Conservation (phyloP, 73 alveolate genomes). For the Tetrahymena malaccensis region DNA sequence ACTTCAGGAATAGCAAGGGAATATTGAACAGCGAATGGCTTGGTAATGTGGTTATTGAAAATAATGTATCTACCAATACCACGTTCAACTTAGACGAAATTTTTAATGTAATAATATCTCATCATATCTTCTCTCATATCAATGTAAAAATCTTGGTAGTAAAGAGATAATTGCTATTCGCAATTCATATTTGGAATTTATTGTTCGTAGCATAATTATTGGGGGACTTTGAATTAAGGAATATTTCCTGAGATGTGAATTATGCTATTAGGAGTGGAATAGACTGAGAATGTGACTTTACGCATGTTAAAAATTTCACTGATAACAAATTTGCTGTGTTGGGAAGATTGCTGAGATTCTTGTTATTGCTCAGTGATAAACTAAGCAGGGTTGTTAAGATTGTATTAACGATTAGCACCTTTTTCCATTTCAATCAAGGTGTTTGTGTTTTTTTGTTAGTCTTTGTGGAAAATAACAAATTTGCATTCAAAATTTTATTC, state of each 20-base stretch:
- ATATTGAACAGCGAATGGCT: not conserved
- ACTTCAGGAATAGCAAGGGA: not conserved
- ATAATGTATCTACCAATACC: not conserved
- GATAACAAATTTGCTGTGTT: not conserved
- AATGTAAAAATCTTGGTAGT: not conserved
- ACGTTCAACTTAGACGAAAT: not conserved
- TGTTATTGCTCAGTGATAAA: not conserved
- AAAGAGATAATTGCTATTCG: not conserved
- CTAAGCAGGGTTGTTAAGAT: not conserved
- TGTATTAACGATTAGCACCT: not conserved
- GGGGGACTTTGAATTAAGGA: not conserved
- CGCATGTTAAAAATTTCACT: not conserved
- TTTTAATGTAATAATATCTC: not conserved
- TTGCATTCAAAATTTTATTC: not conserved
- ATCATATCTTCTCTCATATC: not conserved
- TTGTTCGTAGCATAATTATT: not conserved
- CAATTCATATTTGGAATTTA: not conserved
- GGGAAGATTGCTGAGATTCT: not conserved
- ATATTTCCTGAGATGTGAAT: not conserved
- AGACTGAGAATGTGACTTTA: not conserved
- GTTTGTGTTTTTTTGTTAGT: not conserved
- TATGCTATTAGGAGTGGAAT: not conserved
- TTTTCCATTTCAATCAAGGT: not conserved
- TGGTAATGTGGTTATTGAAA: not conserved
- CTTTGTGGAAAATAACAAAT: not conserved